A percentile compares a stretch with the other conserved stretches of the same genome.
phyloP scores from a whole-genome alignment of 2,329 filamentous ascomycete genomes.

The Aureobasidium lini region DNA sequence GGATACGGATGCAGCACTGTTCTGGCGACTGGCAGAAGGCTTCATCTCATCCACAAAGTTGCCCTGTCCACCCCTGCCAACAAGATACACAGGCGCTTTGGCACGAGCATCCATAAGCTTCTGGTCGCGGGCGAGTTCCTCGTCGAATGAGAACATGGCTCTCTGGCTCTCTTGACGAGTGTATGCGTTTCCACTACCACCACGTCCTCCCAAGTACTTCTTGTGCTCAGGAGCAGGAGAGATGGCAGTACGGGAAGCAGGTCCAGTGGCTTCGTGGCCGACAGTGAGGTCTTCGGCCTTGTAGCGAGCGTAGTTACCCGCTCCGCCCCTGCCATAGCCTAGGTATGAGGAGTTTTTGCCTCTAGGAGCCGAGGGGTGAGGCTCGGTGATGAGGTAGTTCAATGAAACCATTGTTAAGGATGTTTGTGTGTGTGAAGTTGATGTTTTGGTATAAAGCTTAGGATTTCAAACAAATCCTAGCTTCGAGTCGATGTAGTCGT shows the following conservation, averaged over 20 bases:
- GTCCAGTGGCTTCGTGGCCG: slow-evolving; percentile 37
- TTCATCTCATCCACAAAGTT: slow-evolving; percentile 41
- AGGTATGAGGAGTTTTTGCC: slow-evolving; percentile 33
- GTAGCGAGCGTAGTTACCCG: slow-evolving; percentile 51
- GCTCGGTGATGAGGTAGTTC: slow-evolving; percentile 52
- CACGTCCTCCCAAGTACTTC: slow-evolving; percentile 51
- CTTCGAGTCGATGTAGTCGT: too few relatives aligned
- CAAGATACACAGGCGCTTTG: slow-evolving; percentile 53
- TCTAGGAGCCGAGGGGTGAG: slow-evolving; percentile 51
- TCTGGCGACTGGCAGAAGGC: slow-evolving; percentile 18
- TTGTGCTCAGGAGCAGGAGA: slow-evolving; percentile 37
- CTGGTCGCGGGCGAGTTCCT: slow-evolving; percentile 54
- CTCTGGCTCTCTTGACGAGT: slow-evolving; percentile 45
- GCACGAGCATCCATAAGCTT: slow-evolving; percentile 43
- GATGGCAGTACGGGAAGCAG: slow-evolving; percentile 44
- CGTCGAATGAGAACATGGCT: slow-evolving; percentile 61
- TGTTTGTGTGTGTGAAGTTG: slow-evolving; percentile 13
- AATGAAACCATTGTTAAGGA: slow-evolving; percentile 18
- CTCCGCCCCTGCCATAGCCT: slow-evolving; percentile 50
- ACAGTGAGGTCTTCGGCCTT: slow-evolving; percentile 47
- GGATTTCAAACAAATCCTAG: background rate
- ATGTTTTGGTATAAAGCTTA: background rate
- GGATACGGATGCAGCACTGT: slow-evolving; percentile 9
- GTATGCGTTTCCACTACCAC: slow-evolving; percentile 53
- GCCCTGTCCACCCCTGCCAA: slow-evolving; percentile 54